Evolutionary conservation across 2,329 filamentous ascomycete species (phyloP), one percentile per base, ranked within the genome.

Genomic region (Chalaropsis ovoidea): DNA sequence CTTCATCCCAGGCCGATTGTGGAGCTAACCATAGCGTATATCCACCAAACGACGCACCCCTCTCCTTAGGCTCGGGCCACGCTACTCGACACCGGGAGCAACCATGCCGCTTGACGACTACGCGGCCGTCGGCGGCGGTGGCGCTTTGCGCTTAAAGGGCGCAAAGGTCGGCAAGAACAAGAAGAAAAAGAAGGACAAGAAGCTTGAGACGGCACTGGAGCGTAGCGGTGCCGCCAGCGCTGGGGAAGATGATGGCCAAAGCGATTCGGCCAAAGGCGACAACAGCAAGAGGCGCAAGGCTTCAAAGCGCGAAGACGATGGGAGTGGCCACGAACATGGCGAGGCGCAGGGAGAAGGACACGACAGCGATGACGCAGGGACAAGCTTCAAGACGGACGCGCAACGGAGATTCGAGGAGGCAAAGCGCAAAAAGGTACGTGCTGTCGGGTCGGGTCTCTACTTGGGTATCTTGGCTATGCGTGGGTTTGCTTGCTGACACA

Each of bases 141-240:
- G 90, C 71, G 87, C 87, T 68, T 82, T 96, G 42, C 93, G 90
- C 73, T 82, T 96, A 68, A 96, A 96, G 78, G 90, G 91, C 72
- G 82, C 79, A 68, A 86, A 85, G 71, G 78, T 83, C 39, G 74
- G 81, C 68, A 86, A 83, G 72, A 78, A 83, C 69, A 85, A 87
- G 72, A 87, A 85, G 73, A 88, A 86, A 75, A 82, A 84, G 75
- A 54, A 31, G 31, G 27, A 64, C n/a, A 54, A 64, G 17, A 67
- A 84, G 80, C n/a, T 69, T 72, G 83, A 81, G 70, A 79, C 79
- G 70, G 77, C 77, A 69, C 69, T 69, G 35, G 61, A 45, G 41
- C 41, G 60, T 24, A 45, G 47, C 39, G 8, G 19, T 35, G 39
- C 35, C 2, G 47, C 41, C 24, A 49, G 19, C n/a, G 41, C 39